Conservation (phyloP, 768 basidiomycete species). For the Ramaria sp. region DNA sequence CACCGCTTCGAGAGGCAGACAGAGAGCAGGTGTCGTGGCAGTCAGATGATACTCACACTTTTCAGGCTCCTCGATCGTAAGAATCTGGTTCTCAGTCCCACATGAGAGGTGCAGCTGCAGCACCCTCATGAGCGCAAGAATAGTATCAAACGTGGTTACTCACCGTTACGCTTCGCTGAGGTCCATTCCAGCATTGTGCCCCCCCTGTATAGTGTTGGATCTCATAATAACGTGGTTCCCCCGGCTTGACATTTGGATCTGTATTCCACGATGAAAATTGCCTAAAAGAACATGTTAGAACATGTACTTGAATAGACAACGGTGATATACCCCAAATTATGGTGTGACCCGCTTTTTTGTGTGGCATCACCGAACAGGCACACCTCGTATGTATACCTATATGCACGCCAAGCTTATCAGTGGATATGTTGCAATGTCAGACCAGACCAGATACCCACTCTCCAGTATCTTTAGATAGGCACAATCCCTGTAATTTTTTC, state of each 20-base stretch:
- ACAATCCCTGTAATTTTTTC: conserved; percentile 85
- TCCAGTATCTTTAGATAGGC: conserved; percentile 74
- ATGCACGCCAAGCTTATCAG: background rate
- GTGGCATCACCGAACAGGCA: conserved; percentile 84
- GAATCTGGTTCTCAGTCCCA: conserved; percentile 73
- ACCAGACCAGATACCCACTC: conserved; percentile 52
- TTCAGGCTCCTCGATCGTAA: conserved; percentile 78
- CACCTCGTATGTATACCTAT: conserved; percentile 87
- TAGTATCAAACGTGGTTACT: conserved; percentile 13
- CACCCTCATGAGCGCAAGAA: background rate
- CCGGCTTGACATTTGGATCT: conserved; percentile 41
- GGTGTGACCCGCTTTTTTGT: conserved; percentile 72
- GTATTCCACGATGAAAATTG: conserved; percentile 77
- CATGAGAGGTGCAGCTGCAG: conserved; percentile 70
- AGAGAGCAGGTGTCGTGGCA: conserved; percentile 78
- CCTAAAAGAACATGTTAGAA: conserved; percentile 25
- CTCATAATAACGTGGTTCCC: conserved; percentile 64
- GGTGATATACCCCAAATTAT: conserved; percentile 63
- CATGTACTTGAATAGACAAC: background rate
- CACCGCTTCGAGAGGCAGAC: conserved; percentile 38
- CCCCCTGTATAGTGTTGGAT: conserved; percentile 79
- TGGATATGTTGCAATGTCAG: background rate
- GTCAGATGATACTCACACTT: conserved; percentile 93
- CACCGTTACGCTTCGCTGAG: conserved; percentile 75
- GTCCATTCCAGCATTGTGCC: conserved; percentile 94